Evolutionary conservation across 2,329 filamentous ascomycete species (phyloP).

Genomic region (Aspergillus sp.): DNA sequence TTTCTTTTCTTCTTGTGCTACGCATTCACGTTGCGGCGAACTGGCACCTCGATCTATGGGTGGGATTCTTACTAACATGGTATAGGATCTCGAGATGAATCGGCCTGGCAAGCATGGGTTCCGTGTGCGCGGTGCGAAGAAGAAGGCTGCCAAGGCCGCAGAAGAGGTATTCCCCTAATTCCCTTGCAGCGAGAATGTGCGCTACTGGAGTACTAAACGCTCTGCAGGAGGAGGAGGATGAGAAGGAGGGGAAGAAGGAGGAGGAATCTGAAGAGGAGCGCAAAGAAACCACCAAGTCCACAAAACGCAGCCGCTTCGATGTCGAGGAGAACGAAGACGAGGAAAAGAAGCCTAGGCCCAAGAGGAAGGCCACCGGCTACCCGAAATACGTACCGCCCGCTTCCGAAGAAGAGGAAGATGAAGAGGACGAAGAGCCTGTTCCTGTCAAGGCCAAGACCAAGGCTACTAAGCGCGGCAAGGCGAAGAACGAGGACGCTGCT

Average conservation of each 20-base stretch:
- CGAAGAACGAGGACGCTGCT: slow-evolving; percentile 19
- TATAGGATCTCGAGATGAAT: slow-evolving; percentile 75
- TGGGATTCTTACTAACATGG: slow-evolving; percentile 15
- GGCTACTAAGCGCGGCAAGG: slow-evolving; percentile 25
- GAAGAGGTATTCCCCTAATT: slow-evolving; percentile 26
- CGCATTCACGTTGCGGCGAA: background rate
- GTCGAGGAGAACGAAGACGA: slow-evolving; percentile 16
- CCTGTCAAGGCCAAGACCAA: slow-evolving; percentile 24
- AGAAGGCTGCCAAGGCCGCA: slow-evolving; percentile 29
- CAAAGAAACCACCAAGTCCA: slow-evolving; percentile 20
- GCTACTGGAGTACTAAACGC: slow-evolving; percentile 2
- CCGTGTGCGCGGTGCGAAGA: slow-evolving; percentile 48
- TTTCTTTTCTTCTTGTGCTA: background rate
- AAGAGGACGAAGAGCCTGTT: slow-evolving; percentile 16
- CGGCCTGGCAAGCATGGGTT: slow-evolving; percentile 69
- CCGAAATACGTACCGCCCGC: slow-evolving; percentile 18
- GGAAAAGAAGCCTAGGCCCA: slow-evolving; percentile 19
- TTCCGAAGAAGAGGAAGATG: background rate
- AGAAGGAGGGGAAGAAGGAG: slow-evolving; percentile 21
- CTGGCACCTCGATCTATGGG: background rate
- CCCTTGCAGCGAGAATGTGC: background rate
- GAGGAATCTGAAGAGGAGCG: slow-evolving; percentile 25
- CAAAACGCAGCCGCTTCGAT: slow-evolving; percentile 12
- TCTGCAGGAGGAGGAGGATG: slow-evolving; percentile 20
- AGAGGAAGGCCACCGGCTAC: slow-evolving; percentile 9